phyloP scores from a whole-genome alignment of 129 eudicot genomes.

The Centrapalus pauciflorus region DNA sequence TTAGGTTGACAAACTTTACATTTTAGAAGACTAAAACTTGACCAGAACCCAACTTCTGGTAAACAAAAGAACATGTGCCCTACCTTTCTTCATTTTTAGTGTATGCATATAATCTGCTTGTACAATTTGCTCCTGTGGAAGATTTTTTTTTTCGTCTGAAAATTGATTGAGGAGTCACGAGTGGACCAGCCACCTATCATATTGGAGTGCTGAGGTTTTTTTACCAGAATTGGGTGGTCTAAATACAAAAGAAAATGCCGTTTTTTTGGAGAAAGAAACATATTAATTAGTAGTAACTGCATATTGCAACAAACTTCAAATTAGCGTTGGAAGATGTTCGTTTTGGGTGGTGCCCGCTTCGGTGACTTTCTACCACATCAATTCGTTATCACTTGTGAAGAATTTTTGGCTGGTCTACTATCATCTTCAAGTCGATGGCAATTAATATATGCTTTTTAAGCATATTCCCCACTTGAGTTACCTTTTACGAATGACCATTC shows the following conservation, averaged over 20 bases:
- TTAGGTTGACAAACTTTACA: conserved; percentile 9
- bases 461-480: conserved; percentile 22
- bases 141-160: conserved; percentile 25
- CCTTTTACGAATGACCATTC: conserved; percentile 15
- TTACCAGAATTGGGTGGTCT: no score
- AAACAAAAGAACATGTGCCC: conserved; percentile 1
- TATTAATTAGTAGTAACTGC: no score
- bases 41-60: background rate
- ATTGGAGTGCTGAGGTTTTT: no score
- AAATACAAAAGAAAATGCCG: no score
- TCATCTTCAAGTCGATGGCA: conserved; percentile 24
- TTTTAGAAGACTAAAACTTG: conserved; percentile 9
- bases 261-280: no score
- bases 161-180: conserved; percentile 20
- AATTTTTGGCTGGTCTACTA: conserved; percentile 10
- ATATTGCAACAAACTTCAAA: no score
- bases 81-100: background rate
- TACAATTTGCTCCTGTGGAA: conserved; percentile 6
- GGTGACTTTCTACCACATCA: background rate
- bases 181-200: no score
- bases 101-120: background rate
- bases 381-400: background rate
- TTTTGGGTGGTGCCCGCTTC: no score
- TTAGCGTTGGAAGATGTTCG: no score
- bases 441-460: conserved; percentile 12